These are phyloP conservation scores for Blechomonas ayalai DNA, from an alignment of 208 protist species.

Conservation along the genomic window DNA sequence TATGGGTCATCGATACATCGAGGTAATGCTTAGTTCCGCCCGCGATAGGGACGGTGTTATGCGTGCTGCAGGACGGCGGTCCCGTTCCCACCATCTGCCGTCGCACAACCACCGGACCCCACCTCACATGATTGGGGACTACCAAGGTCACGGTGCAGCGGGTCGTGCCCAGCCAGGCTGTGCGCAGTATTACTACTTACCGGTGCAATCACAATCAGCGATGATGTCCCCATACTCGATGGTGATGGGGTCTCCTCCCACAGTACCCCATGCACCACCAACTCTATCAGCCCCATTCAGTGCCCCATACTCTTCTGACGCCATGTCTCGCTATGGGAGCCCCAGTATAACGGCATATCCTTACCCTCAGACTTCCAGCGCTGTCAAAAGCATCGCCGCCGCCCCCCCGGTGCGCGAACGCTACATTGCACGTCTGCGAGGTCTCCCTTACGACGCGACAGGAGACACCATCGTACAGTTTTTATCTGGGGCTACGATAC, in stretches of 20 bases:
- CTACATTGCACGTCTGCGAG: conserved; percentile 38
- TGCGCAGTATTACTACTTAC: too few relatives aligned
- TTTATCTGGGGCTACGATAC: conserved; percentile 22
- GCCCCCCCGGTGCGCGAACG: too few relatives aligned
- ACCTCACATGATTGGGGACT: too few relatives aligned
- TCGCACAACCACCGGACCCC: too few relatives aligned
- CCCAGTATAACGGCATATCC: neutral
- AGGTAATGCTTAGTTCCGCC: conserved; percentile 33
- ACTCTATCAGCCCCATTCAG: too few relatives aligned
- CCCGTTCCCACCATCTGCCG: conserved; percentile 11
- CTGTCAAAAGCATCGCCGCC: neutral
- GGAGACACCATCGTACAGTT: conserved; percentile 41
- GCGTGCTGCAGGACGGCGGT: conserved; percentile 18
- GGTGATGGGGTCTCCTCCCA: conserved; percentile 6
- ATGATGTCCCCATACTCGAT: too few relatives aligned
- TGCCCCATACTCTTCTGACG: too few relatives aligned
- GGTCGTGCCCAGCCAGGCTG: neutral
- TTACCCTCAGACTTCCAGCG: neutral
- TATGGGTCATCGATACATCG: conserved; percentile 64
- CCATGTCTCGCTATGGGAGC: too few relatives aligned
- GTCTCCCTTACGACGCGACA: conserved; percentile 29
- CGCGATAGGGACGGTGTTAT: conserved; percentile 41
- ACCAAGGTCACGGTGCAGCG: neutral
- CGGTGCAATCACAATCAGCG: too few relatives aligned
- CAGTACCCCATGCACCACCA: conserved; percentile 8